Evolutionary conservation across 1,284 basidiomycete species (phyloP).

Genomic region (Cryptococcus sp.): DNA sequence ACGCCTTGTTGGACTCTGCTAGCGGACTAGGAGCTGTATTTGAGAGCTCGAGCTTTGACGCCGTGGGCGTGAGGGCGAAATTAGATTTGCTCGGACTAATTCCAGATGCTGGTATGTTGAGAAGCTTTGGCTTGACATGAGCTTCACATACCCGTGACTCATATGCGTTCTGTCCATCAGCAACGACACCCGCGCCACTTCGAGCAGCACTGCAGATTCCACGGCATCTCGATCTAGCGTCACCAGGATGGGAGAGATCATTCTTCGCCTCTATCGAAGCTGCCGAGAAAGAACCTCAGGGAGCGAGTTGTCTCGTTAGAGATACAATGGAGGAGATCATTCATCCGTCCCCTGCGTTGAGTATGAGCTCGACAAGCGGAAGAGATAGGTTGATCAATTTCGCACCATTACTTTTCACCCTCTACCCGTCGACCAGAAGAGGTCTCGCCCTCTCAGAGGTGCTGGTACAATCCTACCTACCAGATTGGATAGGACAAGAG

Average conservation of each 20-base stretch:
- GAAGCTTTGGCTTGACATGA: not conserved
- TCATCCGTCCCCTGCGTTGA: not conserved
- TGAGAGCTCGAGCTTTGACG: constrained; percentile 41
- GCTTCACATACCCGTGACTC: not conserved
- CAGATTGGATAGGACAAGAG: not conserved
- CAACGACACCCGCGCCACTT: not conserved
- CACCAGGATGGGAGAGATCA: constrained; percentile 7
- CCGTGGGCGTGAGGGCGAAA: constrained; percentile 24
- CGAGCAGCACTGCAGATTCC: constrained; percentile 4
- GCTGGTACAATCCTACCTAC: not conserved
- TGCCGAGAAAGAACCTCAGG: not conserved
- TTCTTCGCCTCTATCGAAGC: constrained; percentile 10
- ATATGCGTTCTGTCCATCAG: not conserved
- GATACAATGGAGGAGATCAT: constrained; percentile 2
- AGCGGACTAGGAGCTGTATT: constrained; percentile 40
- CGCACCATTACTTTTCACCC: constrained; percentile 2
- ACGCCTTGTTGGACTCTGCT: constrained; percentile 30
- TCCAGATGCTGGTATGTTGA: constrained; percentile 9
- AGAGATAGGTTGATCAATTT: not conserved
- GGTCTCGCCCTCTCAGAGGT: not conserved
- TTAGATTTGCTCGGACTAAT: constrained; percentile 22
- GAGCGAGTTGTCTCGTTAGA: not conserved
- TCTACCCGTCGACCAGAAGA: not conserved
- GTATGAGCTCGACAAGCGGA: not conserved
- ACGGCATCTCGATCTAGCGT: constrained; percentile 12